Evolutionary conservation across 192 early-diverging fungal species (phyloP), one percentile per base, ranked within the genome.

Genomic region (Coemansia sp.): DNA sequence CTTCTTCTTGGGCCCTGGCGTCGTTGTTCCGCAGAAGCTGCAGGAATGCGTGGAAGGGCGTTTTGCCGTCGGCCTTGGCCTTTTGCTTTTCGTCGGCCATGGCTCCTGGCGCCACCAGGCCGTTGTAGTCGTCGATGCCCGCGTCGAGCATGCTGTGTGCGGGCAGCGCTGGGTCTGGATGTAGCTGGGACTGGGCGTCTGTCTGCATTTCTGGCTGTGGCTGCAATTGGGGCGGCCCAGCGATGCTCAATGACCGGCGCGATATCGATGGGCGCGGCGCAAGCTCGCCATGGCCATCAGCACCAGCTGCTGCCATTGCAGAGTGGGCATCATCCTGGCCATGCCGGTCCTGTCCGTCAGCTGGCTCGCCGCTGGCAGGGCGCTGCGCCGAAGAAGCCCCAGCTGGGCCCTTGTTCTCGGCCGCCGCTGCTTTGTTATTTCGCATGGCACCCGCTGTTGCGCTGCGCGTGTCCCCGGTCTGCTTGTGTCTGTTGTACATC

Each of bases 61-160:
- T 64, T 53, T 55, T 56, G 52, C 74, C 74, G 30, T 72, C 75
- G 16, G 75, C 69, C 1, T 61, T 42, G 9, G 69, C 69, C 4
- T 60, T 67, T 55, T 78, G 69, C 36, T 68, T 67, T 18, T 71
- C 69, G 35, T 78, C 75, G 51, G 35, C 75, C 7, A 62, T 49
- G 3, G 75, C 75, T n/a, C 75, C 75, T 1, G 65, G 69, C 16
- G 75, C 75, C 25, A 78, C 28, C 55, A 78, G 56, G 0, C 75
- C 75, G 49, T 78, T 78, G 60, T 63, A 68, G 6, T 68, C 69
- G 4, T 78, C 75, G 16, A 42, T 42, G 25, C 52, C 65, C 6
- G 22, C 65, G 8, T 50, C 24, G 9, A 30, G 22, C 28, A 24
- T 42, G 2, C 39, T 18, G 35, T 34, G 45, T n/a, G n/a, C n/a